Conservation (phyloP, 176 grass and related monocot species). For the Carex littledalei region DNA sequence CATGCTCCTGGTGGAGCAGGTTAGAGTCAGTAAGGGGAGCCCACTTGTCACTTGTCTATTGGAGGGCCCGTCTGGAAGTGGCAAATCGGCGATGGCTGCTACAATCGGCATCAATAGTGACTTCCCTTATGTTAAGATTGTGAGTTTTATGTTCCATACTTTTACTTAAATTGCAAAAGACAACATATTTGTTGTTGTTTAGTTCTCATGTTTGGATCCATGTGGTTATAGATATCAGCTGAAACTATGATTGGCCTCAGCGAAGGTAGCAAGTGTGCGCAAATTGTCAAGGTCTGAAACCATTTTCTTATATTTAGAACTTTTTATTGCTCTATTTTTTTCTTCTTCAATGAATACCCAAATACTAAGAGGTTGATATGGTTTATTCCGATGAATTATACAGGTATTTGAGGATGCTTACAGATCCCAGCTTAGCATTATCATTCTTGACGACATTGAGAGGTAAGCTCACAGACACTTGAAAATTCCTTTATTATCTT, state of each 20-base stretch:
- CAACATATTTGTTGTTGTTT: neutral
- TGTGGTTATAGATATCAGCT: constrained; percentile 58
- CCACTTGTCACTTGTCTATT: constrained; percentile 96
- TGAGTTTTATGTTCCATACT: constrained; percentile 40
- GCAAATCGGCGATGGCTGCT: constrained; percentile 66
- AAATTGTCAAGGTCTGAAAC: constrained; percentile 78
- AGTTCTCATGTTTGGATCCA: neutral
- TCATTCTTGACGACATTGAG: constrained; percentile 96
- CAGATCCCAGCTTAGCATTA: constrained; percentile 91
- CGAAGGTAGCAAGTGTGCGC: constrained; percentile 83
- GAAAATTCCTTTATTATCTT: neutral
- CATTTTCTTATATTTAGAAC: neutral
- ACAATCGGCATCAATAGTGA: constrained; percentile 88
- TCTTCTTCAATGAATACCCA: neutral
- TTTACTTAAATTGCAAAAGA: neutral
- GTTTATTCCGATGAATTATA: neutral
- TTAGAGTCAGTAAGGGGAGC: constrained; percentile 86
- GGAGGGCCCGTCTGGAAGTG: constrained; percentile 84
- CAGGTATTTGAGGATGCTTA: constrained; percentile 99
- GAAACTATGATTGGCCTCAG: constrained; percentile 96
- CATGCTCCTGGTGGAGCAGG: constrained; percentile 92
- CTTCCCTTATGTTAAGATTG: constrained; percentile 94
- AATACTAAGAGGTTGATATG: neutral
- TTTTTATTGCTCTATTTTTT: neutral
- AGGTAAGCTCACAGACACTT: constrained; percentile 24